These are phyloP conservation scores for Gaeumannomyces sp. DNA, from an alignment of 2,329 filamentous ascomycete species.

Conservation along the genomic window DNA sequence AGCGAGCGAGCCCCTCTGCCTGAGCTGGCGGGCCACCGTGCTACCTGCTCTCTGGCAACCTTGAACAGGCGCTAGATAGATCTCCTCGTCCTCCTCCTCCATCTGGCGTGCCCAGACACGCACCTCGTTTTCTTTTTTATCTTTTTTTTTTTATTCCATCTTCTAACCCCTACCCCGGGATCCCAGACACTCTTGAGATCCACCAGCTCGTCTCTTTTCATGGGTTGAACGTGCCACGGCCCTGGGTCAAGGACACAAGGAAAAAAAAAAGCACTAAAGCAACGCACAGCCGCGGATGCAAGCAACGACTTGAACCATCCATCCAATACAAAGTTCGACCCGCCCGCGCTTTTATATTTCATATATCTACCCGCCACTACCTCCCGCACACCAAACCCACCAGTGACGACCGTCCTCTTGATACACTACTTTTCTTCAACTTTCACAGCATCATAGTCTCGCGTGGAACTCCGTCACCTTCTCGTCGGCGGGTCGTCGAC, in stretches of 20 bases:
- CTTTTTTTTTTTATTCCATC: neutral
- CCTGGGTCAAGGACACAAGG: conserved; percentile 2
- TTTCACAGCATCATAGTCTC: neutral
- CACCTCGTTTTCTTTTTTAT: neutral
- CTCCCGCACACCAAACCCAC: neutral
- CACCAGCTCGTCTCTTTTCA: conserved; percentile 1
- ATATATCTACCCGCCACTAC: neutral
- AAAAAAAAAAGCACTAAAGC: conserved; percentile 4
- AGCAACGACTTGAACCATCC: neutral
- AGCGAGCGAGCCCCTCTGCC: neutral
- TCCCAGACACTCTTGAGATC: conserved; percentile 2
- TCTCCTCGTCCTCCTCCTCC: neutral
- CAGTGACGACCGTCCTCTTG: neutral
- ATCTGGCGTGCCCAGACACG: neutral
- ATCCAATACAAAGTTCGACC: neutral
- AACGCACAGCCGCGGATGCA: neutral
- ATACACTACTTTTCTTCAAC: neutral
- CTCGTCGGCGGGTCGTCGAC: neutral
- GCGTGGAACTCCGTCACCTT: neutral
- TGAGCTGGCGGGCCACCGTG: neutral
- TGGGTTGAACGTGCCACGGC: neutral
- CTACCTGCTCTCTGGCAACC: neutral
- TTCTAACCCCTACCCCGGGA: neutral
- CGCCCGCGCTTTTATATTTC: neutral
- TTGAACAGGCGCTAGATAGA: neutral